These are phyloP conservation scores for Stachybotrys chartarum DNA, from an alignment of 2,329 filamentous ascomycete species.

Conservation along the genomic window DNA sequence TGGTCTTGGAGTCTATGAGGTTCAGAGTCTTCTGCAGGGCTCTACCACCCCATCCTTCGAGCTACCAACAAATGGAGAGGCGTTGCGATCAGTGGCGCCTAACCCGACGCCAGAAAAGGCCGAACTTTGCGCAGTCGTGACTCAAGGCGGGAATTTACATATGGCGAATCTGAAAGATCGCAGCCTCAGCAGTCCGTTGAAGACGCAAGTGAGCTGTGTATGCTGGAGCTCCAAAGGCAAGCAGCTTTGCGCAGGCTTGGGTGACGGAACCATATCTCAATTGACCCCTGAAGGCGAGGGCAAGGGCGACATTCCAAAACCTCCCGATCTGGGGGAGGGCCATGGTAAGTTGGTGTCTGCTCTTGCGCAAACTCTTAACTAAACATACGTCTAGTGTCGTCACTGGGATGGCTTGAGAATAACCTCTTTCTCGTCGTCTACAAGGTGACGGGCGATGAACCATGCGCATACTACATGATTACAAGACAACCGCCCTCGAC, in stretches of 20 bases:
- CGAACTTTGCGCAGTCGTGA: slow-evolving; percentile 74
- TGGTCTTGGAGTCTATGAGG: slow-evolving; percentile 77
- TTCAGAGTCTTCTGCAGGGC: slow-evolving; percentile 58
- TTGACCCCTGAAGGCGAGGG: slow-evolving; percentile 74
- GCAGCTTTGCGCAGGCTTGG: slow-evolving; percentile 80
- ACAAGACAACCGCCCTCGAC: slow-evolving; percentile 52
- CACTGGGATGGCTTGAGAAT: slow-evolving; percentile 83
- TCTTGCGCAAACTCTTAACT: slow-evolving; percentile 5
- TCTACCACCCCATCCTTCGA: slow-evolving; percentile 64
- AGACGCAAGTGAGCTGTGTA: slow-evolving; percentile 70
- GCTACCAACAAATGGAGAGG: slow-evolving; percentile 66
- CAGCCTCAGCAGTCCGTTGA: slow-evolving; percentile 57
- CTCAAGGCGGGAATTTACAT: slow-evolving; percentile 70
- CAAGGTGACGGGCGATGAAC: slow-evolving; percentile 52
- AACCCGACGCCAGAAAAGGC: slow-evolving; percentile 72
- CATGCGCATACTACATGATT: slow-evolving; percentile 74
- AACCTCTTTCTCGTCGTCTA: slow-evolving; percentile 76
- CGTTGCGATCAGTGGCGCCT: slow-evolving; percentile 67
- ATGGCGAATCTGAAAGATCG: slow-evolving; percentile 73
- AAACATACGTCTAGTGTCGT: slow-evolving; percentile 51
- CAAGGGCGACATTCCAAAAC: slow-evolving; percentile 73
- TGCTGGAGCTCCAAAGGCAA: slow-evolving; percentile 93
- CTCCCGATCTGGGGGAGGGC: slow-evolving; percentile 58
- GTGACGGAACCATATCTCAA: slow-evolving; percentile 72
- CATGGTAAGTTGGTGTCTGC: slow-evolving; percentile 48